Evolutionary conservation across 2,329 filamentous ascomycete species (phyloP), one percentile per base, ranked within the genome.

Genomic region (Beauveria sp.): DNA sequence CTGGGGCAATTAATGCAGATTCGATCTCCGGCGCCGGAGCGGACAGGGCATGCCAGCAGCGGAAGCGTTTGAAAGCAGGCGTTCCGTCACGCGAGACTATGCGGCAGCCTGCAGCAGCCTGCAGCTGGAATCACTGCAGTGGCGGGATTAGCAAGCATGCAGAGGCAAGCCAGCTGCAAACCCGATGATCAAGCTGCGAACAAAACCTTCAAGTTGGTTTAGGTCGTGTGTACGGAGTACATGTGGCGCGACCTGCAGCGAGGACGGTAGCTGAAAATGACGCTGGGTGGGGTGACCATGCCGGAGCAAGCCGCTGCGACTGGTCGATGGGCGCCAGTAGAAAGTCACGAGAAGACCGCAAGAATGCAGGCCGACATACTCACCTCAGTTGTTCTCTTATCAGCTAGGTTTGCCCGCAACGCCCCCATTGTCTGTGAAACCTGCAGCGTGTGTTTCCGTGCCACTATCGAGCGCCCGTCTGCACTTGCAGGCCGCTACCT

Each of bases 201-300:
- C 40, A 48, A 59, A 59, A 46, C 22, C n/a, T 40, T 37, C 24
- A 44, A n/a, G 54, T 37, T 24, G 10, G 37, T n/a, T 24, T 30
- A 18, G 22, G 37, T 47, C 50, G 57, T 54, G 51, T 61, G 43
- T 48, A 34, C 46, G 34, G 34, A 37, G 34, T 14, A 14, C 34
- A 5, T 37, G 46, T 61, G 59, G 53, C 53, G 53, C 60, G 47
- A 61, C 54, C 28, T 61, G 60, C 60, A 61, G 53, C 16, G 54
- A 61, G 51, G 47, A 57, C 18, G 20, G 37, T 52, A 61, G 60
- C 60, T 61, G 60, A 61, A 61, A 57, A 56, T 55, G 58, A 55
- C 50, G 58, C 28, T 37, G 58, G 28, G 58, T 59, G 57, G 57
- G 28, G 57, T 16, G 26, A 26, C 57, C 28, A 53, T 52, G 57